Conservation (phyloP, 1,284 basidiomycete genomes). For the Afroboletus lepidellus region DNA sequence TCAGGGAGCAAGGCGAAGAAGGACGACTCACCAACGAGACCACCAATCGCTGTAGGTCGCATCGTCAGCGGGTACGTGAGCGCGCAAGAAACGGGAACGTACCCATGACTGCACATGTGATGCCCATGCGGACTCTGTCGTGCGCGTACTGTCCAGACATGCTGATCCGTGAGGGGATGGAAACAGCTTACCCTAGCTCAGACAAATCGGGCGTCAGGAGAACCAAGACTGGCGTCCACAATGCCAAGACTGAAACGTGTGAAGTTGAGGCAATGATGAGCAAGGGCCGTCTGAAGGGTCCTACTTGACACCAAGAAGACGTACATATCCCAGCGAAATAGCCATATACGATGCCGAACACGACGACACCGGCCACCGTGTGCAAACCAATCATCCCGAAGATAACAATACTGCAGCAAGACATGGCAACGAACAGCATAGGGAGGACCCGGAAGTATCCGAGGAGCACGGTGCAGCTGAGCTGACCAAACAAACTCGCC, state of each 20-base stretch:
- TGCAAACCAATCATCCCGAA: slow-evolving; percentile 33
- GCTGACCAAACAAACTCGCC: slow-evolving; percentile 32
- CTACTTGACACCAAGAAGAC: slow-evolving; percentile 5
- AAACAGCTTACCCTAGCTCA: slow-evolving; percentile 28
- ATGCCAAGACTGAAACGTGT: slow-evolving; percentile 19
- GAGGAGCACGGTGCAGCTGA: slow-evolving; percentile 26
- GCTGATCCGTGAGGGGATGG: background rate
- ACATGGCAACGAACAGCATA: slow-evolving; percentile 22
- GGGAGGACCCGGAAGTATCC: slow-evolving; percentile 20
- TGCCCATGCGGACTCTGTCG: slow-evolving; percentile 31
- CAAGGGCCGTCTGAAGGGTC: background rate
- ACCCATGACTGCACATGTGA: slow-evolving; percentile 33
- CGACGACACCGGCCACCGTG: slow-evolving; percentile 26
- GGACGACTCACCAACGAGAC: slow-evolving; percentile 25
- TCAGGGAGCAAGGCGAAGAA: background rate
- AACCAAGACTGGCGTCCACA: slow-evolving; percentile 25
- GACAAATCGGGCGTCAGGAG: slow-evolving; percentile 31
- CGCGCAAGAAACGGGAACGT: too few species aligned
- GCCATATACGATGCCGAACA: slow-evolving; percentile 37
- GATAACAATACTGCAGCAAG: slow-evolving; percentile 31
- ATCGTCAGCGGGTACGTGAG: background rate
- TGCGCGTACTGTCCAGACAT: background rate
- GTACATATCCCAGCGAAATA: slow-evolving; percentile 41
- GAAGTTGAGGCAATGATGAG: background rate
- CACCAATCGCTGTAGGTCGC: slow-evolving; percentile 21